A percentile compares a stretch with the other conserved stretches of the same genome.
Conservation (phyloP, 495 filamentous ascomycete species). For the Penicillium mononematosum region DNA sequence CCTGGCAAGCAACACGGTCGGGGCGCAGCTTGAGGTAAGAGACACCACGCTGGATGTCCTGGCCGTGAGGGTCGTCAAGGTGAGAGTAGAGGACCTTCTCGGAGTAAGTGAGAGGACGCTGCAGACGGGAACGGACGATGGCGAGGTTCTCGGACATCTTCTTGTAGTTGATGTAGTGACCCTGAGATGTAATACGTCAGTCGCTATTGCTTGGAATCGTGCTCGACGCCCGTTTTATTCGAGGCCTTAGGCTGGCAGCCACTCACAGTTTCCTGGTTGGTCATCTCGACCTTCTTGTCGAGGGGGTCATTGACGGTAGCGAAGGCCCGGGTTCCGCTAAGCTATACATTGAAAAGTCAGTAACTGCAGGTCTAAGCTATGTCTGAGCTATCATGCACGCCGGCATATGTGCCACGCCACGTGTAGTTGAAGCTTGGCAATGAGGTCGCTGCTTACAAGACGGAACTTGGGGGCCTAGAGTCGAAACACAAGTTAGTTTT, state of each 20-base stretch:
- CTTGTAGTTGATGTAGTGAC: slow-evolving; percentile 79
- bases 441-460: slow-evolving; percentile 48
- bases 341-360: slow-evolving; percentile 34
- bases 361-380: slow-evolving; percentile 8
- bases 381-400: slow-evolving; percentile 2
- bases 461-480: slow-evolving; percentile 50
- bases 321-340: slow-evolving; percentile 53
- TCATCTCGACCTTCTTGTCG: slow-evolving; percentile 79
- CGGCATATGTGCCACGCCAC: slow-evolving; percentile 12
- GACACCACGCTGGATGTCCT: slow-evolving; percentile 92
- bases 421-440: slow-evolving; percentile 8
- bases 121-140: slow-evolving; percentile 82
- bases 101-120: slow-evolving; percentile 89
- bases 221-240: not conserved
- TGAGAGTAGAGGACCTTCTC: slow-evolving; percentile 99
- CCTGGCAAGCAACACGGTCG: slow-evolving; percentile 98
- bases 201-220: not conserved
- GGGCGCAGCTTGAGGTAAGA: slow-evolving; percentile 96
- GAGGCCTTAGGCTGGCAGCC: slow-evolving; percentile 4
- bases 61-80: slow-evolving; percentile 92
- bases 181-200: slow-evolving; percentile 37
- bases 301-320: slow-evolving; percentile 65
- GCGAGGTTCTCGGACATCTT: slow-evolving; percentile 98
- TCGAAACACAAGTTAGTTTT: slow-evolving; percentile 28
- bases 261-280: slow-evolving; percentile 66